phyloP scores from a whole-genome alignment of 176 grass and related monocot species.

The Echinochloa phyllopogon region DNA sequence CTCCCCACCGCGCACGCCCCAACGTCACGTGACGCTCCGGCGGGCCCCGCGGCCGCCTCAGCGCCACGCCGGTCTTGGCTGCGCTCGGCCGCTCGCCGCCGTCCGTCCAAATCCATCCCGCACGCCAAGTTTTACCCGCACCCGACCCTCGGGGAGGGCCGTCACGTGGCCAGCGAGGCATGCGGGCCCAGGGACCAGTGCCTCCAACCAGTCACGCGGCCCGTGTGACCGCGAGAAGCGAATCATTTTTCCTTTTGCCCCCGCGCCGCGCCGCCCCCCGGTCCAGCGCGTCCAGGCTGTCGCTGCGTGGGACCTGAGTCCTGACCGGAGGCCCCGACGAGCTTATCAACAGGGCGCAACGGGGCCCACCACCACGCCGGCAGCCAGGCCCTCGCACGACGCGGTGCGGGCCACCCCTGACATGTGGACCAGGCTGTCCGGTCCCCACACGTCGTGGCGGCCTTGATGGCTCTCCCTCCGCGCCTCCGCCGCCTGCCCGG shows the following conservation, averaged over 20 bases:
- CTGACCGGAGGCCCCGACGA: not conserved
- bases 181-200: not conserved
- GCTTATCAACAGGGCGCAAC: conserved; percentile 32
- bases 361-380: conserved; percentile 10
- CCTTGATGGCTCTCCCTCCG: not conserved
- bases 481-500: not conserved
- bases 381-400: not conserved
- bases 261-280: not conserved
- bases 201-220: not conserved
- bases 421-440: conserved; percentile 16
- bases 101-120: not conserved
- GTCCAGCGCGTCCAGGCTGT: conserved; percentile 48
- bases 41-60: conserved; percentile 40
- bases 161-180: not conserved
- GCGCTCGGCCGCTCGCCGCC: not conserved
- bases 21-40: not conserved
- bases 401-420: not conserved
- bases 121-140: not conserved
- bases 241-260: not conserved
- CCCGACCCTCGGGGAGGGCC: not conserved
- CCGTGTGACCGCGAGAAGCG: not conserved
- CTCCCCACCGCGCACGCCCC: not conserved
- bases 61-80: conserved; percentile 12
- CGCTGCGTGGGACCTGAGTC: not conserved
- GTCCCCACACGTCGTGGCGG: conserved; percentile 35